These are phyloP conservation scores for Gaertneriomyces sp. DNA, from an alignment of 192 early-diverging fungal species.

Conservation along the genomic window DNA sequence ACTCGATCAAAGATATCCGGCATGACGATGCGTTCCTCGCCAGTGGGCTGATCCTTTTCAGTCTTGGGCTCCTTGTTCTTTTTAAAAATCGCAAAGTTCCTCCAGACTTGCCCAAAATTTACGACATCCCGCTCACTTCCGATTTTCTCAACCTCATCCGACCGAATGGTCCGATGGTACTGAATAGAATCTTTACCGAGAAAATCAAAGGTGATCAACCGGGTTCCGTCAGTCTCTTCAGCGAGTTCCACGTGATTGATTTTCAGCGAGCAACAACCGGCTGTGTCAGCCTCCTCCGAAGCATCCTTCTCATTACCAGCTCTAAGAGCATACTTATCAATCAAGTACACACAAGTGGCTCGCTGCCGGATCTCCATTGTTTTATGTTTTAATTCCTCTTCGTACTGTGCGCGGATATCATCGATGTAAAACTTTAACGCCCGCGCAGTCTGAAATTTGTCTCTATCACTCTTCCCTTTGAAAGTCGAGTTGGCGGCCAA, in stretches of 20 bases:
- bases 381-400: constrained; percentile 72
- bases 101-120: constrained; percentile 69
- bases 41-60: constrained; percentile 62
- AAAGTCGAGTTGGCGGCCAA: constrained; percentile 88
- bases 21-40: constrained; percentile 13
- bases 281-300: constrained; percentile 97
- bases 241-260: constrained; percentile 81
- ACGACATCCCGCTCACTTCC: too few relatives aligned
- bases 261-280: constrained; percentile 95
- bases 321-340: constrained; percentile 89
- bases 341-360: constrained; percentile 92
- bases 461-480: constrained; percentile 92
- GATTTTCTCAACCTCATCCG: constrained; percentile 46
- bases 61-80: constrained; percentile 59
- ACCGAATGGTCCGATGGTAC: constrained; percentile 79
- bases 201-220: constrained; percentile 81
- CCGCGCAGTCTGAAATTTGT: constrained; percentile 95
- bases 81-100: constrained; percentile 89
- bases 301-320: constrained; percentile 94
- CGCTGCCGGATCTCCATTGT: constrained; percentile 80
- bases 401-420: constrained; percentile 76
- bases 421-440: constrained; percentile 74
- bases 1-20: constrained; percentile 75
- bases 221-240: constrained; percentile 67
- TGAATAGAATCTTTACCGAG: constrained; percentile 98